phyloP scores from a whole-genome alignment of 2,329 filamentous ascomycete genomes.

The Ramichloridium luteum region DNA sequence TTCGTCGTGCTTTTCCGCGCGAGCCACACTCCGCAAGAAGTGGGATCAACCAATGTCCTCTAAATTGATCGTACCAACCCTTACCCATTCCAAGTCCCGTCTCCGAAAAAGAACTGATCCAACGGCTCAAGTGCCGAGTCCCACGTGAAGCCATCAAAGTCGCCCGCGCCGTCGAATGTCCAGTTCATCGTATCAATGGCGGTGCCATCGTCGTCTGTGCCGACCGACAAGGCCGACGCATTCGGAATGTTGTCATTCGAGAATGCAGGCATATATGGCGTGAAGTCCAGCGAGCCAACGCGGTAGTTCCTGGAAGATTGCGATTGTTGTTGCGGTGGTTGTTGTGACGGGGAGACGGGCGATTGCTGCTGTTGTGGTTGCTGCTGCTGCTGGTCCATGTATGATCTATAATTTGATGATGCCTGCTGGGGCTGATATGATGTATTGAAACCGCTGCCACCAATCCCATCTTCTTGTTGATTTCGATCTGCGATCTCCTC shows the following conservation, averaged over 20 bases:
- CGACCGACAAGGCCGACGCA: too few species aligned
- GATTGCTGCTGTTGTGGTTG: conserved; percentile 18
- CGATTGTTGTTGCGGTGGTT: conserved; percentile 3
- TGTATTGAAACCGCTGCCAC: too few species aligned
- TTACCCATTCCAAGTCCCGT: conserved; percentile 19
- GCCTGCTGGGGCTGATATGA: too few species aligned
- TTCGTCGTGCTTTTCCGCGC: too few species aligned
- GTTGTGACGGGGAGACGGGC: conserved; percentile 9
- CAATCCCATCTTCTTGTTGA: too few species aligned
- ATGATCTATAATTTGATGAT: too few species aligned
- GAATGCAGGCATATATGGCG: too few species aligned
- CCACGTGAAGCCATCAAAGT: too few species aligned
- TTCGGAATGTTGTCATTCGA: too few species aligned
- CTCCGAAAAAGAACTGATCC: conserved; percentile 61
- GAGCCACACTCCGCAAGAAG: too few species aligned
- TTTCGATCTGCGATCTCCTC: conserved; percentile 27
- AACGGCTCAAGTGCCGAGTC: conserved; percentile 45
- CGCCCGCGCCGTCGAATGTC: conserved; percentile 26
- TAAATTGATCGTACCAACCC: conserved; percentile 1
- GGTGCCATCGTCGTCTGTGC: conserved; percentile 4
- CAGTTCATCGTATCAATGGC: conserved; percentile 4
- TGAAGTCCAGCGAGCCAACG: too few species aligned
- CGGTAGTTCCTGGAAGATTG: conserved; percentile 1
- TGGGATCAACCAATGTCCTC: conserved; percentile 1
- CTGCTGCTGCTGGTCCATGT: conserved; percentile 14